phyloP scores from a whole-genome alignment of 345 rosid species.

The Gossypium turneri region DNA sequence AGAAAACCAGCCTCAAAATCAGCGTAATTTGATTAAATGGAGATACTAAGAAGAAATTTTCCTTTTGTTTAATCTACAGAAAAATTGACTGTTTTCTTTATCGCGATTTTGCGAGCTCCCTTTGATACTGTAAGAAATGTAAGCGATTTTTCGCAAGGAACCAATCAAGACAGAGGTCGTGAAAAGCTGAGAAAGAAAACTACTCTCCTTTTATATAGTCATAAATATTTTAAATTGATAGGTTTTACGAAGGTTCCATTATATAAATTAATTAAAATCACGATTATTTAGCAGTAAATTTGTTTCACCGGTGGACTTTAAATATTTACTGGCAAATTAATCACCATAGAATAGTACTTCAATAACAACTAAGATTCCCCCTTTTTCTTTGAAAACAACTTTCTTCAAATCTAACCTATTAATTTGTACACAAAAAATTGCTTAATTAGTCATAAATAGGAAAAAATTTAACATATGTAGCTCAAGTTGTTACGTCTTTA shows the following conservation, averaged over 20 bases:
- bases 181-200: conserved; percentile 19
- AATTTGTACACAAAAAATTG: too few species aligned
- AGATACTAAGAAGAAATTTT: not conserved
- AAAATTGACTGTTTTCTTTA: not conserved
- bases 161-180: conserved; percentile 47
- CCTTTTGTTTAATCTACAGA: not conserved
- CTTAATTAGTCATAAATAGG: too few species aligned
- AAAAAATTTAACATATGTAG: too few species aligned
- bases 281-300: not conserved
- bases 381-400: too few species aligned
- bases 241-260: too few species aligned
- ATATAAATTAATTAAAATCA: too few species aligned
- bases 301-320: not conserved
- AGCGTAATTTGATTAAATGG: conserved; percentile 21
- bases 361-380: too few species aligned
- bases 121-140: conserved; percentile 19
- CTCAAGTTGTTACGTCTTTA: too few species aligned
- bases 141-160: conserved; percentile 40
- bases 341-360: too few species aligned
- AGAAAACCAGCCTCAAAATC: conserved; percentile 20
- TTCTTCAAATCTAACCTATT: too few species aligned
- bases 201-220: not conserved
- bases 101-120: not conserved
- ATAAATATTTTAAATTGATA: too few species aligned
- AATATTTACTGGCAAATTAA: not conserved